Conservation (phyloP, 2,329 filamentous ascomycete genomes). For the Colletotrichum paranaense region DNA sequence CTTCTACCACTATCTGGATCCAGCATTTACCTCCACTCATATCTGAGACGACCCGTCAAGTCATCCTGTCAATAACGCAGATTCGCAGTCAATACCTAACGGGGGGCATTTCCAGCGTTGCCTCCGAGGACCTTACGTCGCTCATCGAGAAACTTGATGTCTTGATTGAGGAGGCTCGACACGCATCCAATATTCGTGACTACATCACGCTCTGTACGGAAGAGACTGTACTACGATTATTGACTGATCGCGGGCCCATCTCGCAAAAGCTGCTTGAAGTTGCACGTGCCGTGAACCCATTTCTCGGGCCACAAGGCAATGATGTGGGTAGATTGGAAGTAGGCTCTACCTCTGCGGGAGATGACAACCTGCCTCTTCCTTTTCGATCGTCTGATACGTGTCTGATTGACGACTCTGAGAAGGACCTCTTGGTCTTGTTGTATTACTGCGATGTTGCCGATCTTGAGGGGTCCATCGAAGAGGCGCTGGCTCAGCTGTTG, state of each 20-base stretch:
- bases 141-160: neutral
- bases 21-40: conserved; percentile 36
- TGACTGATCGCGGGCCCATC: conserved; percentile 3
- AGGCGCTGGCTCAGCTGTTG: conserved; percentile 26
- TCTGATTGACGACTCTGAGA: conserved; percentile 32
- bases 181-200: conserved; percentile 31
- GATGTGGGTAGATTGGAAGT: neutral
- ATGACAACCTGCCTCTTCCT: neutral
- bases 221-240: conserved; percentile 13
- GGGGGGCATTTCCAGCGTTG: neutral
- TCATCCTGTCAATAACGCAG: conserved; percentile 18
- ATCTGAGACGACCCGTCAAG: conserved; percentile 20
- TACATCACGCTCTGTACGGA: conserved; percentile 30
- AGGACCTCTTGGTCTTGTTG: conserved; percentile 35
- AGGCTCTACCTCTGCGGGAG: neutral
- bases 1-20: conserved; percentile 27
- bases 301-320: conserved; percentile 17
- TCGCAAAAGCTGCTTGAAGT: conserved; percentile 17
- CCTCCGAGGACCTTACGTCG: neutral
- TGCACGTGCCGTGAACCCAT: conserved; percentile 33
- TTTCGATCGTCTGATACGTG: conserved; percentile 27
- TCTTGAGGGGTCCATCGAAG: conserved; percentile 19
- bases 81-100: conserved; percentile 29
- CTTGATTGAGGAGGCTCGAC: conserved; percentile 13
- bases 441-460: conserved; percentile 31